phyloP scores from a whole-genome alignment of 371 early-diverging fungal genomes.

The Mortierella sp. region DNA sequence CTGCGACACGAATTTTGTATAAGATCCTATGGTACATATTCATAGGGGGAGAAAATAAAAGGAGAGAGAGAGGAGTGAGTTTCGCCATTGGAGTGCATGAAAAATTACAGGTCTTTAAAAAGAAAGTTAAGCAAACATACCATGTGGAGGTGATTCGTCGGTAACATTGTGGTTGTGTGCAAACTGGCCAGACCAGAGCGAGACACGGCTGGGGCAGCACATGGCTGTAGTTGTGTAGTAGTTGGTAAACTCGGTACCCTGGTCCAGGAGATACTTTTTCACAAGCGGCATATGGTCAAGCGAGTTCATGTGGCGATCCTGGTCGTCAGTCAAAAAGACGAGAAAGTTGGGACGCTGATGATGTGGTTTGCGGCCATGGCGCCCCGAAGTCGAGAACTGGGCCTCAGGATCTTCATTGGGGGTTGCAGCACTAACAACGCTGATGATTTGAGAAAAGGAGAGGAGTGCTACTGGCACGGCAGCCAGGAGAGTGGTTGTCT shows the following conservation, averaged over 20 bases:
- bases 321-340: slow-evolving; percentile 74
- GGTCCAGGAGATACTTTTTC: slow-evolving; percentile 66
- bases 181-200: slow-evolving; percentile 67
- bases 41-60: not conserved
- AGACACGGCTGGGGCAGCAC: slow-evolving; percentile 73
- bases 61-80: not conserved
- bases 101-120: not conserved
- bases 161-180: slow-evolving; percentile 74
- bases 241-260: slow-evolving; percentile 68
- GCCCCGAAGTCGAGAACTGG: not conserved
- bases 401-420: slow-evolving; percentile 9
- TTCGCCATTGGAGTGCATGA: not conserved
- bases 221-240: slow-evolving; percentile 73
- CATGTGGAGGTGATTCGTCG: slow-evolving; percentile 66
- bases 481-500: slow-evolving; percentile 18
- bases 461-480: slow-evolving; percentile 23
- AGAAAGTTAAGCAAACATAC: slow-evolving; percentile 8
- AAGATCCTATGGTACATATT: slow-evolving; percentile 55
- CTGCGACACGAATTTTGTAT: slow-evolving; percentile 59
- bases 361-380: slow-evolving; percentile 2
- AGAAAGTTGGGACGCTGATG: slow-evolving; percentile 65
- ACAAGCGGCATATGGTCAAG: slow-evolving; percentile 70
- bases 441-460: slow-evolving; percentile 27
- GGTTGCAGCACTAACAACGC: not conserved
- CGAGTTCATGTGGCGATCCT: slow-evolving; percentile 64